Percentiles rank a stretch among this genome's conserved stretches.
Evolutionary conservation across 1,284 basidiomycete genomes (phyloP).

Genomic region (Mrakiaceae sp.): DNA sequence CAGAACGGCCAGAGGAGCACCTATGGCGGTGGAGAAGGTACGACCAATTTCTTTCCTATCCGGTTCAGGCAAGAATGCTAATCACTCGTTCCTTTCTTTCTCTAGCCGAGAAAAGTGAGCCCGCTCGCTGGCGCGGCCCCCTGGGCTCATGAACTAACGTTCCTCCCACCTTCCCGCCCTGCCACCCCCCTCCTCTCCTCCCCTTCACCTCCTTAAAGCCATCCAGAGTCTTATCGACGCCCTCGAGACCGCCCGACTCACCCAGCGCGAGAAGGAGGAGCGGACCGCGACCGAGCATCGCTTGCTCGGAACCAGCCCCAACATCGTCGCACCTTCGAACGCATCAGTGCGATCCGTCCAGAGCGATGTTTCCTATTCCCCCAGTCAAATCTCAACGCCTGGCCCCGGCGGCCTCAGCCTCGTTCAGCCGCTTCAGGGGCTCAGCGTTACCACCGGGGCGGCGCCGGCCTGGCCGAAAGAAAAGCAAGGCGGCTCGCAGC

Average conservation of each 20-base stretch:
- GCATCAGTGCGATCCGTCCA: not conserved
- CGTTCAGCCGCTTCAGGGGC: too few species aligned
- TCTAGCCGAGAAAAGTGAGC: conserved; percentile 16
- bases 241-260: conserved; percentile 9
- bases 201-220: not conserved
- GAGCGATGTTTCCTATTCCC: not conserved
- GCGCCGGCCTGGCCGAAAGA: not conserved
- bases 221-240: conserved; percentile 16
- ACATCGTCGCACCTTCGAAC: not conserved
- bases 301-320: not conserved
- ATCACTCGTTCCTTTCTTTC: not conserved
- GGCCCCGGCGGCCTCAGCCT: not conserved
- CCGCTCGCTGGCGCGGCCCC: not conserved
- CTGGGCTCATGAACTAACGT: not conserved
- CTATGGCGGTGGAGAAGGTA: conserved; percentile 14
- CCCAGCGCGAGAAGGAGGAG: conserved; percentile 10
- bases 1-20: not conserved
- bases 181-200: not conserved
- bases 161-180: not conserved
- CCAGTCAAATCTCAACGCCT: not conserved
- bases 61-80: not conserved
- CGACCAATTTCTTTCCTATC: not conserved
- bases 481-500: conserved; percentile 5
- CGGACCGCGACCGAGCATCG: conserved; percentile 3
- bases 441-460: not conserved